A percentile compares a stretch with the other conserved stretches of the same genome.
Conservation (phyloP, 352 stramenopile species). For the Pythium oligandrum region DNA sequence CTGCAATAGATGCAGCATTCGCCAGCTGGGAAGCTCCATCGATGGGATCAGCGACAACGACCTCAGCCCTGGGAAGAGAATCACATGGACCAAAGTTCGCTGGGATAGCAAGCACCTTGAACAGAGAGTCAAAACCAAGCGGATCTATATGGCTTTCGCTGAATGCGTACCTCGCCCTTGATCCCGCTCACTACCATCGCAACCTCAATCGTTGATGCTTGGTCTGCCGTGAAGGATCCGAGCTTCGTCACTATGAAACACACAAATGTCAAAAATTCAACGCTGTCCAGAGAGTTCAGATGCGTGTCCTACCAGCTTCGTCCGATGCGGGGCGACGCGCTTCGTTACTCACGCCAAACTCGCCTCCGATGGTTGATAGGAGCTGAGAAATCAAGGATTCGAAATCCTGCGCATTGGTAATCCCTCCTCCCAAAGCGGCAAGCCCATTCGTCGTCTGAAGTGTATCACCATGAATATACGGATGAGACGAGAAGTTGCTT, state of each 20-base stretch:
- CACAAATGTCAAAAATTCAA: not conserved
- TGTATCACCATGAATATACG: too few relatives aligned
- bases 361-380: conserved; percentile 10
- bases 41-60: conserved; percentile 57
- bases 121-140: not conserved
- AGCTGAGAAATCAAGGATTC: conserved; percentile 14
- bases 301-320: conserved; percentile 9
- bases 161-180: conserved; percentile 52
- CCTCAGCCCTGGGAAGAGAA: conserved; percentile 29
- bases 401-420: not conserved
- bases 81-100: conserved; percentile 77
- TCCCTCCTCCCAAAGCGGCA: too few relatives aligned
- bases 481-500: too few relatives aligned
- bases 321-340: conserved; percentile 14
- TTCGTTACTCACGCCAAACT: conserved; percentile 10
- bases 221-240: conserved; percentile 59
- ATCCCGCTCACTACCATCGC: conserved; percentile 56
- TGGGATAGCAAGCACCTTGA: conserved; percentile 60
- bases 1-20: conserved; percentile 32
- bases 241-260: conserved; percentile 39
- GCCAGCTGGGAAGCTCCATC: conserved; percentile 40
- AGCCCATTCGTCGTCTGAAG: too few relatives aligned
- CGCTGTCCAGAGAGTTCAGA: not conserved
- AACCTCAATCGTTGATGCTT: conserved; percentile 70
- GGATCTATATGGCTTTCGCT: too few relatives aligned